These are phyloP conservation scores for Blastobotrys ciferrii DNA, from an alignment of 1,139 yeast species.

Conservation along the genomic window DNA sequence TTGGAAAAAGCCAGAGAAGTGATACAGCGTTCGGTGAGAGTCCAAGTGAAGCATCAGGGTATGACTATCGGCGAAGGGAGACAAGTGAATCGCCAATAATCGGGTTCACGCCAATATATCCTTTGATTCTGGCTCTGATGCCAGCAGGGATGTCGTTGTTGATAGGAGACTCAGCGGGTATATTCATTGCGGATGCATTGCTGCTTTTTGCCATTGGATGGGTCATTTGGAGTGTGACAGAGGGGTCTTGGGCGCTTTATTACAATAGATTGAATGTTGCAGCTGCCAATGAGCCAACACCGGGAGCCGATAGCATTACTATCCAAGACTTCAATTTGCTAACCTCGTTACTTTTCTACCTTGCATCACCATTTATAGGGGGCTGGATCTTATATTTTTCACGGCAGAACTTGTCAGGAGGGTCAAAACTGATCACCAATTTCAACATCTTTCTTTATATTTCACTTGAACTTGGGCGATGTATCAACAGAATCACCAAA, in stretches of 20 bases:
- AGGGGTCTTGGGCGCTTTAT: constrained; percentile 27
- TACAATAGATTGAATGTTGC: neutral
- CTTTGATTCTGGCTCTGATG: constrained; percentile 26
- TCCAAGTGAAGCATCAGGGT: too few species aligned
- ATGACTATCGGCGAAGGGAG: neutral
- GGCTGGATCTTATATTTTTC: constrained; percentile 24
- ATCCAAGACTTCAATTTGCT: constrained; percentile 1
- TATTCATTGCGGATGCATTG: constrained; percentile 26
- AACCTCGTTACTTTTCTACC: constrained; percentile 19
- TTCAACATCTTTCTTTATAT: constrained; percentile 29
- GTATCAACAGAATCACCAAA: constrained; percentile 20
- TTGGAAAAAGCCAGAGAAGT: constrained; percentile 99
- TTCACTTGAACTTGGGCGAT: constrained; percentile 25
- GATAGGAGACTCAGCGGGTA: constrained; percentile 27
- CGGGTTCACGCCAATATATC: constrained; percentile 15
- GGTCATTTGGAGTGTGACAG: constrained; percentile 28
- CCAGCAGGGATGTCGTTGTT: constrained; percentile 27
- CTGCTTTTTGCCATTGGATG: constrained; percentile 28
- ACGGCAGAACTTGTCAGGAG: constrained; percentile 25
- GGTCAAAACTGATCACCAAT: constrained; percentile 25
- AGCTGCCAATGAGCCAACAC: neutral
- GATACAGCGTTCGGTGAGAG: constrained; percentile 18
- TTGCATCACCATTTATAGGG: constrained; percentile 27
- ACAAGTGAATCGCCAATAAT: neutral
- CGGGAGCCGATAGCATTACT: neutral